Base-by-base conservation (phyloP, 345 rosid species). In the Orychophragmus violaceus region DNA sequence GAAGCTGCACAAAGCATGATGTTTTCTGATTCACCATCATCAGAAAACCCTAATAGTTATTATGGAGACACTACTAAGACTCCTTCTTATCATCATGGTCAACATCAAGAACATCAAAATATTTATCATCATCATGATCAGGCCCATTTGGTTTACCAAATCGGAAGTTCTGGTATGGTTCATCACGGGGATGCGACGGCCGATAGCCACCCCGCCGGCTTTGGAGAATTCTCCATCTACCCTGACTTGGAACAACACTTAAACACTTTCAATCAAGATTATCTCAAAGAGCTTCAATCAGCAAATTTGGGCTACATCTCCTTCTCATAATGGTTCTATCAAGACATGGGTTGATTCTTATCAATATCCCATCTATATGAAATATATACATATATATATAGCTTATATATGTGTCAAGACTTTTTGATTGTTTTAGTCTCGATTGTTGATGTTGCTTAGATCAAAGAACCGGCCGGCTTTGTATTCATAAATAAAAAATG, bases 1-100 rank as follows among this genome's bases (percentile, higher is more conserved):
- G 90, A 86, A 75, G 89, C 92, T 37, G 78, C 83, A 51, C 91
- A 87, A 72, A 80, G 54, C 70, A 70, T 82, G 67, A 18, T 76
- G 17, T 64, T 72, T 66, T 74, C 77, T 73, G 80, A 84, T 77
- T 82, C 79, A 28, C 58, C 80, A 28, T 56, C 77, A 70, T 74
- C 68, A 52, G 68, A 45, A 74, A 85, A 82, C 84, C 88, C 90
- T 84, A 84, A 60, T 60, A 27, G 56, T 50, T 70, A 76, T 67
- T 79, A 79, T 14, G 77, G n/a, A 79, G 78, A 69, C 64, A 29
- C 72, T 42, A 33, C 52, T 2, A 71, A 58, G 77, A 62, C 66
- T 73, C 64, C 74, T 71, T 16, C 35, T 57, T 74, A 73, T 79
- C 50, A 22, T 33, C 41, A 57, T 44, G 49, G 57, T 39, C 53